phyloP scores from a whole-genome alignment of 495 filamentous ascomycete species.

The Aspergillus biplanus region DNA sequence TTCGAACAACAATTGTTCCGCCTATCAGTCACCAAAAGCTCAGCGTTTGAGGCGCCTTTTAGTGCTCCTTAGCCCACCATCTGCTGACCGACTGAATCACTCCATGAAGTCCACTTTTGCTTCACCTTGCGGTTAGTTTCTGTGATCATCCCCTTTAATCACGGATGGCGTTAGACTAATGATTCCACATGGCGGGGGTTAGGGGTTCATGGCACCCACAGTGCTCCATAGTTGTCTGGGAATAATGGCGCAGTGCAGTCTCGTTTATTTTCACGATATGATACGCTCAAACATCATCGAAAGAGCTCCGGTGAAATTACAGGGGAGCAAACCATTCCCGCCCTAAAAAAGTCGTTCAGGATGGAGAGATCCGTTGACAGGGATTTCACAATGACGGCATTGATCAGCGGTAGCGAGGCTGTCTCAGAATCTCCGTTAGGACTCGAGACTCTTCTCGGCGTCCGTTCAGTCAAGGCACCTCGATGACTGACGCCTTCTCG shows the following conservation, averaged over 20 bases:
- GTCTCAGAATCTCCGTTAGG: not conserved
- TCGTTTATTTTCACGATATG: slow-evolving; percentile 10
- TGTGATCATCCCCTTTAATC: not conserved
- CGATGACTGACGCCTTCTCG: not conserved
- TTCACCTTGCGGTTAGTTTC: not conserved
- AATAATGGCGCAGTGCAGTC: slow-evolving; percentile 5
- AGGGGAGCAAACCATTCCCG: not conserved
- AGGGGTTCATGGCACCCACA: not conserved
- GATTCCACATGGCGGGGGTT: not conserved
- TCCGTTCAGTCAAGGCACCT: not conserved
- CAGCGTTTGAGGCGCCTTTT: not conserved
- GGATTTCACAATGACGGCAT: slow-evolving; percentile 9
- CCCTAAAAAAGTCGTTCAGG: not conserved
- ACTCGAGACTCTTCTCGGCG: not conserved
- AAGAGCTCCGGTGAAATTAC: slow-evolving; percentile 13
- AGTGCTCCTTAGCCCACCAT: not conserved
- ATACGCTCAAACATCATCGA: slow-evolving; percentile 4
- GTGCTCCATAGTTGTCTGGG: not conserved
- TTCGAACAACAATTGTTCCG: too few species aligned
- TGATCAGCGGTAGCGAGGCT: not conserved
- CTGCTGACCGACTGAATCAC: not conserved
- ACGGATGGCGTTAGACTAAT: not conserved
- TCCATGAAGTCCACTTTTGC: not conserved
- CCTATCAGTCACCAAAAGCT: too few species aligned
- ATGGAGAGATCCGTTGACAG: not conserved